Conservation (phyloP, 352 stramenopile genomes). For the Globisporangium abappressorium region DNA sequence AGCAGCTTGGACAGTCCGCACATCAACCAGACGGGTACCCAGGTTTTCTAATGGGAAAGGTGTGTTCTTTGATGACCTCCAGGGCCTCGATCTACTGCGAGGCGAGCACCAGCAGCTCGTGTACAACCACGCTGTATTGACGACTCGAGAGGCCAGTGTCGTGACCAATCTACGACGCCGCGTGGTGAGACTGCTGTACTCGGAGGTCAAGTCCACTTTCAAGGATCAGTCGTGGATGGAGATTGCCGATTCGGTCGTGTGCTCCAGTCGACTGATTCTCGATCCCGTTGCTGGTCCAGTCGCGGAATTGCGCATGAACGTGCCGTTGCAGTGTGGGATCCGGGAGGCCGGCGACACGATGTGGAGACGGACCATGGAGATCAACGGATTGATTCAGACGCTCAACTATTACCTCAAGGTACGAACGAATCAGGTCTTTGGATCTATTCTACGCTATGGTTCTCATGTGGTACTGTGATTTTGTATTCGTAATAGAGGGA, state of each 20-base stretch:
- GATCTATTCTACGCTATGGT: no score
- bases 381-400: background rate
- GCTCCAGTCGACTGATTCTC: background rate
- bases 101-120: conserved; percentile 7
- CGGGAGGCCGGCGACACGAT: background rate
- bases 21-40: no score
- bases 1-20: no score
- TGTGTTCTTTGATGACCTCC: background rate
- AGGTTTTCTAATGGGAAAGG: no score
- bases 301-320: conserved; percentile 4
- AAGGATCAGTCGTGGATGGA: background rate
- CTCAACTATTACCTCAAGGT: conserved; percentile 8
- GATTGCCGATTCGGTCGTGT: background rate
- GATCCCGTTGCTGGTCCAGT: background rate
- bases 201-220: background rate
- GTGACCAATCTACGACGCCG: background rate
- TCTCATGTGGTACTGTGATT: no score
- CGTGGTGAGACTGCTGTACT: background rate
- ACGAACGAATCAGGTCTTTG: background rate
- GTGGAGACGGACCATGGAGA: conserved; percentile 2
- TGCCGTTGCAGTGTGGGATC: background rate
- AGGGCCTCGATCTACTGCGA: background rate
- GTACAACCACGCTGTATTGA: background rate
- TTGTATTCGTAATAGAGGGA: no score
- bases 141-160: background rate